A percentile compares a stretch with the other conserved stretches of the same genome.
These are phyloP conservation scores for Halophytophthora batemanensis DNA, from an alignment of 352 stramenopile genomes.

Conservation along the genomic window DNA sequence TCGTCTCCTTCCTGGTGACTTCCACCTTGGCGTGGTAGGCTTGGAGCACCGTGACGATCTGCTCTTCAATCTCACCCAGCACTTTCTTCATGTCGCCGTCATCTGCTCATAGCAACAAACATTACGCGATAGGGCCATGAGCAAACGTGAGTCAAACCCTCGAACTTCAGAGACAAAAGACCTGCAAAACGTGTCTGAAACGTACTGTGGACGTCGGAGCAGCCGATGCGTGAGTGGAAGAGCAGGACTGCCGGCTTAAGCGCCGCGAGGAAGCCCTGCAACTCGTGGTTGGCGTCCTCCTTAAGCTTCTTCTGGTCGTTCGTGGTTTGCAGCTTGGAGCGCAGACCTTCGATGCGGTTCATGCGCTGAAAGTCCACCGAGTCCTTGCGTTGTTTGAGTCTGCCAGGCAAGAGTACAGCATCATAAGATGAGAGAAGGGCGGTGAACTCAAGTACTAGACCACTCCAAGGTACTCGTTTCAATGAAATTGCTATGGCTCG, in stretches of 20 bases:
- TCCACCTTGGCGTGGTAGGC: slow-evolving; percentile 63
- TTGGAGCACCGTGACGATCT: slow-evolving; percentile 63
- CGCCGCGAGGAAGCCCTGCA: slow-evolving; percentile 59
- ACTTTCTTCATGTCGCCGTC: slow-evolving; percentile 73
- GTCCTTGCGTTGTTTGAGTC: slow-evolving; percentile 80
- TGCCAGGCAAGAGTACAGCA: slow-evolving; percentile 19
- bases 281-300: slow-evolving; percentile 63
- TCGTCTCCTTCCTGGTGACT: slow-evolving; percentile 33
- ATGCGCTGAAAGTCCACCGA: slow-evolving; percentile 74
- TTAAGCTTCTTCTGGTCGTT: slow-evolving; percentile 79
- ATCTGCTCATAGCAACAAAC: slow-evolving; percentile 20
- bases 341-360: slow-evolving; percentile 71
- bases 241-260: slow-evolving; percentile 63
- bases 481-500: slow-evolving; percentile 1
- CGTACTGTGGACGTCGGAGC: slow-evolving; percentile 61
- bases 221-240: slow-evolving; percentile 71
- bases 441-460: background rate
- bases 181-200: slow-evolving; percentile 1
- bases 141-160: background rate
- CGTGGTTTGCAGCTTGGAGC: slow-evolving; percentile 53
- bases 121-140: background rate
- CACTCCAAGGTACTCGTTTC: background rate
- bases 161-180: background rate
- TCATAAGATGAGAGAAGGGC: background rate
- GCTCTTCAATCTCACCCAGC: slow-evolving; percentile 73